Base-by-base conservation (phyloP, 2,329 filamentous ascomycete genomes). In the Plectosphaerella sp. region DNA sequence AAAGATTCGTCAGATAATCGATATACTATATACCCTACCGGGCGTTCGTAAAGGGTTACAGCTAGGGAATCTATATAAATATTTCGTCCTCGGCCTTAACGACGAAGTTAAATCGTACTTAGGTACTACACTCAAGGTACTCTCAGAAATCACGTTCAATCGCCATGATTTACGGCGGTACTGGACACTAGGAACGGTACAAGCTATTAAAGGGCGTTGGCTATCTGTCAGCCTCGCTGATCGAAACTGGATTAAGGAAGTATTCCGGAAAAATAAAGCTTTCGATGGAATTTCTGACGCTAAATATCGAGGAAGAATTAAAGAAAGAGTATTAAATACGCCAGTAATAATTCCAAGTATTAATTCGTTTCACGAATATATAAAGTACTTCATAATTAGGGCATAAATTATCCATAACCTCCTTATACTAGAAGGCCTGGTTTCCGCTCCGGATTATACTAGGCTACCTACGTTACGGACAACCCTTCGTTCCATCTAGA, bases 291-390 rank as follows among this genome's bases (percentile, higher is more conserved):
- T 45, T 20, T 22, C 12, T 15, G 39, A 50, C 18, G 43, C 20
- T 5, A 9, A 36, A 28, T 50, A 25, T 39, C 41, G 41, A 22
- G 41, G 15, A 24, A 45, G 48, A 24, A 45, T 50, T 22, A 24
- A 50, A 25, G 18, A 45, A n/a, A 45, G 36, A 10, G 18, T 50
- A 14, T 20, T 50, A 9, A 37, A 45, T n/a, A 50, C 28, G 15
- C 39, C 25, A 18, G 18, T 45, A 24, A 28, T 50, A 12, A 50
- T 50, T 24, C 49, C 49, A 9, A 50, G 49, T 46, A 43, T 50
- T 11, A 45, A 24, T 28, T 50, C 49, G n/a, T 50, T 50, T 36
- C 41, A 50, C 20, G 41, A 50, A 22, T 46, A 50, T 33, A 50
- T 50, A 18, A 50, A 50, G 43, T 20, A 46, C 35, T 36, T 50